Evolutionary conservation across 179 eudicot species (phyloP), one percentile per base, ranked within the genome.

Genomic region (Beta macrorhiza): DNA sequence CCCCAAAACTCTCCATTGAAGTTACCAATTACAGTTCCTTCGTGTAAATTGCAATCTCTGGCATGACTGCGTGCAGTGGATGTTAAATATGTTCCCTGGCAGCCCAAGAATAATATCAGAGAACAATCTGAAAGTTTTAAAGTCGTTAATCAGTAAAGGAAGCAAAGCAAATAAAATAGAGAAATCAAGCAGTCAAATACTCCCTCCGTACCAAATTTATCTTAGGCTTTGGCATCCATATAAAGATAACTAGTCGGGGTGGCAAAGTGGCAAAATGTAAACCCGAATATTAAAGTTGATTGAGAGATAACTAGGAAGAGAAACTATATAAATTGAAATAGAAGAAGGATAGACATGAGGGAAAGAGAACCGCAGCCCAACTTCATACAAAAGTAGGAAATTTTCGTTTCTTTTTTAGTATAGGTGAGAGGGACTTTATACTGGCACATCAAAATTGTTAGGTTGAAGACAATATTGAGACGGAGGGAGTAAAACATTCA

Each of bases 1-100:
- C 93, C 97, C 92, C 93, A 94, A 80, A 96, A 96, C 79, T 89
- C 92, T 81, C 99, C 99, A 84, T 94, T 96, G 83, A 96, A 94
- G 85, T 87, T 85, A 57, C 99, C 99, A 79, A 96, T 92, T 12
- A 96, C 91, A 72, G 91, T 90, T 73, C 93, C 98, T 80, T 94
- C 99, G 78, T 89, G 94, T 78, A 90, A 83, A 79, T 90, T 88
- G 86, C 84, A 76, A 81, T 91, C 93, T 73, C 83, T 84, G 72
- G 99, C 94, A 80, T 96, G 98, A 84, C 88, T 89, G 72, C 89
- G 85, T 52, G 98, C 99, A 75, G 95, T 78, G 75, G 97, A 92
- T 53, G 99, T 96, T 85, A 96, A 91, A 87, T 94, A 96, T 78
- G 99, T 93, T 67, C 99, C 99, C 99, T 95, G 88, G 81, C 59